phyloP scores from a whole-genome alignment of 768 basidiomycete species.

The Hericium coralloides region DNA sequence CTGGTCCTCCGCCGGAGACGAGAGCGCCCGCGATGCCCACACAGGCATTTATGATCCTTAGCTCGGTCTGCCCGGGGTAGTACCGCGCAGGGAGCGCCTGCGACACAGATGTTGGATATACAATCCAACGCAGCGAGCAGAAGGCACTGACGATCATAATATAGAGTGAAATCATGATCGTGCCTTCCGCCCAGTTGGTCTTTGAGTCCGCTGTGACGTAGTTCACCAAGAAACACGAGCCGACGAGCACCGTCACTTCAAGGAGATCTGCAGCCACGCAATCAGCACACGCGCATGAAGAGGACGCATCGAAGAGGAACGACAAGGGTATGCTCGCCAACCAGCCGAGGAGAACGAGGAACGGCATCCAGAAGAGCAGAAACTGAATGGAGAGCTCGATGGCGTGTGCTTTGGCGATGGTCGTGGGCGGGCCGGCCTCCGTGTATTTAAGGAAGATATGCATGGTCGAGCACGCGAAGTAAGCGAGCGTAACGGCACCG shows the following conservation, averaged over 20 bases:
- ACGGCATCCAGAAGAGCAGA: constrained; percentile 71
- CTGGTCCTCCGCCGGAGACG: background rate
- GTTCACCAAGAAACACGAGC: constrained; percentile 68
- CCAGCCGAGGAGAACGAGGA: constrained; percentile 63
- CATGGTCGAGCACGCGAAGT: constrained; percentile 39
- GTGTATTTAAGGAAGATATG: constrained; percentile 23
- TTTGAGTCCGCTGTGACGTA: constrained; percentile 74
- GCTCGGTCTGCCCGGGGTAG: constrained; percentile 50
- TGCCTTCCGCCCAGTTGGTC: constrained; percentile 73
- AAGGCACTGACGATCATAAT: constrained; percentile 44
- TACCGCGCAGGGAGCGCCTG: constrained; percentile 60
- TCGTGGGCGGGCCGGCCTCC: constrained; percentile 35
- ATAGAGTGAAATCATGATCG: constrained; percentile 59
- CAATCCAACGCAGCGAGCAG: background rate
- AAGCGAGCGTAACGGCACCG: constrained; percentile 49
- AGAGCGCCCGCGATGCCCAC: constrained; percentile 30
- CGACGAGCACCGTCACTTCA: constrained; percentile 56
- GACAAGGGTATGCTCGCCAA: constrained; percentile 50
- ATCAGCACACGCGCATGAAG: background rate
- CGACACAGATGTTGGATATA: background rate
- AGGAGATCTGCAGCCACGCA: constrained; percentile 43
- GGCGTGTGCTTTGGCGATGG: constrained; percentile 55
- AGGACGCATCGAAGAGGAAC: constrained; percentile 50
- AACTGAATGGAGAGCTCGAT: constrained; percentile 79
- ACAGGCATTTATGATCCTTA: constrained; percentile 35